These are phyloP conservation scores for Leccinum incarnatum DNA, from an alignment of 768 basidiomycete genomes.

Conservation along the genomic window DNA sequence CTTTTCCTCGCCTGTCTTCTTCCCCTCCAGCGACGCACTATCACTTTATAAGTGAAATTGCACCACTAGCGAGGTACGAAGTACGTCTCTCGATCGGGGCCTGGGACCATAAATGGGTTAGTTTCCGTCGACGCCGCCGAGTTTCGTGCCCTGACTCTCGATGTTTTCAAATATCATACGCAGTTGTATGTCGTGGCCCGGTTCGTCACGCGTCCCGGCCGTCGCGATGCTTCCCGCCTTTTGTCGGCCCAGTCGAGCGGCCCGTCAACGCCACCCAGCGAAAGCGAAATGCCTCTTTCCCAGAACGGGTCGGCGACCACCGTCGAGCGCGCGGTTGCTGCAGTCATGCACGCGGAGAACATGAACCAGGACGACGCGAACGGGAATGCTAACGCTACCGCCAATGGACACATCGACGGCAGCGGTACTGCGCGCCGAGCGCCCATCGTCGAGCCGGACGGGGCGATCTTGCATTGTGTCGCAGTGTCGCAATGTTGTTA, in stretches of 20 bases:
- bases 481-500: constrained; percentile 69
- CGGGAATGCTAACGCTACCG: background rate
- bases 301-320: constrained; percentile 8
- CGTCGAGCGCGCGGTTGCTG: constrained; percentile 16
- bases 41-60: constrained; percentile 68
- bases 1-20: background rate
- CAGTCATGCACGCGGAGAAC: constrained; percentile 2
- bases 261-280: constrained; percentile 19
- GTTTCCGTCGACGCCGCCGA: constrained; percentile 17
- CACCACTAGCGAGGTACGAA: constrained; percentile 60
- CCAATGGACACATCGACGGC: background rate
- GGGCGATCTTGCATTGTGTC: constrained; percentile 59
- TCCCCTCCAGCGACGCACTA: constrained; percentile 55
- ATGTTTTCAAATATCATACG: background rate
- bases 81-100: constrained; percentile 51
- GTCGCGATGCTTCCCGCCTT: background rate
- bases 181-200: constrained; percentile 64
- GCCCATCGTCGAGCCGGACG: constrained; percentile 39
- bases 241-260: constrained; percentile 27
- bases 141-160: background rate
- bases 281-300: background rate
- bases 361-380: background rate
- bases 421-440: background rate
- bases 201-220: constrained; percentile 54
- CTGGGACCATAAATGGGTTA: constrained; percentile 82